These are phyloP conservation scores for Telfairia occidentalis DNA, from an alignment of 331 rosid species.

Conservation along the genomic window DNA sequence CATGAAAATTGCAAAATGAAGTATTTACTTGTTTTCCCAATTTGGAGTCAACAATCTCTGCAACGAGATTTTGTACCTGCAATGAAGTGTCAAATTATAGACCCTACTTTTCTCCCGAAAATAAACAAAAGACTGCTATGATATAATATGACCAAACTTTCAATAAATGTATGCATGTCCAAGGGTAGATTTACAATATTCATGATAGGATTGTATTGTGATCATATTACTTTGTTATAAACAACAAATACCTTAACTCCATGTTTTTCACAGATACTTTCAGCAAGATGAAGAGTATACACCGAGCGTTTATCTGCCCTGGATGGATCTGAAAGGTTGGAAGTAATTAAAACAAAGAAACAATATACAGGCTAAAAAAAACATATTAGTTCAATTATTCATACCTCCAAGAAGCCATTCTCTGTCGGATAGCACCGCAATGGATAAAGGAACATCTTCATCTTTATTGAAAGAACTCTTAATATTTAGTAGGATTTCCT, in stretches of 20 bases:
- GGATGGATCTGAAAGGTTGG: slow-evolving; percentile 52
- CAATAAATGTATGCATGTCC: slow-evolving; percentile 7
- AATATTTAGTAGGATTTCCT: slow-evolving; percentile 54
- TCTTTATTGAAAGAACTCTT: slow-evolving; percentile 37
- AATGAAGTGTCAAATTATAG: slow-evolving; percentile 16
- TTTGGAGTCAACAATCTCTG: slow-evolving; percentile 79
- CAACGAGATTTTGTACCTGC: slow-evolving; percentile 88
- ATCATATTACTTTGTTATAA: background rate
- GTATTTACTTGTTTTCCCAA: slow-evolving; percentile 76
- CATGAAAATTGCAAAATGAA: slow-evolving; percentile 7
- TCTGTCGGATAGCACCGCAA: slow-evolving; percentile 72
- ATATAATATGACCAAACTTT: background rate
- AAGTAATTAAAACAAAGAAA: slow-evolving; percentile 9
- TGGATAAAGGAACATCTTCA: slow-evolving; percentile 51
- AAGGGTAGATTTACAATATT: background rate
- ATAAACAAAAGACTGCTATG: background rate
- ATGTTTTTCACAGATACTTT: slow-evolving; percentile 61
- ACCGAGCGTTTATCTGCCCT: slow-evolving; percentile 84
- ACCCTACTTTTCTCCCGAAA: background rate
- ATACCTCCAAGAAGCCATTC: slow-evolving; percentile 86
- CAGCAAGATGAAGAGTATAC: slow-evolving; percentile 81
- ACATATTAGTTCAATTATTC: background rate
- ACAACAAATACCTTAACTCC: slow-evolving; percentile 57
- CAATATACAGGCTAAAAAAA: background rate
- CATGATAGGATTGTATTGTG: background rate